Percentiles rank a stretch among this genome's conserved stretches.
Evolutionary conservation across 2,329 filamentous ascomycete genomes (phyloP).

Genomic region (Colletotrichum cordylinicola): DNA sequence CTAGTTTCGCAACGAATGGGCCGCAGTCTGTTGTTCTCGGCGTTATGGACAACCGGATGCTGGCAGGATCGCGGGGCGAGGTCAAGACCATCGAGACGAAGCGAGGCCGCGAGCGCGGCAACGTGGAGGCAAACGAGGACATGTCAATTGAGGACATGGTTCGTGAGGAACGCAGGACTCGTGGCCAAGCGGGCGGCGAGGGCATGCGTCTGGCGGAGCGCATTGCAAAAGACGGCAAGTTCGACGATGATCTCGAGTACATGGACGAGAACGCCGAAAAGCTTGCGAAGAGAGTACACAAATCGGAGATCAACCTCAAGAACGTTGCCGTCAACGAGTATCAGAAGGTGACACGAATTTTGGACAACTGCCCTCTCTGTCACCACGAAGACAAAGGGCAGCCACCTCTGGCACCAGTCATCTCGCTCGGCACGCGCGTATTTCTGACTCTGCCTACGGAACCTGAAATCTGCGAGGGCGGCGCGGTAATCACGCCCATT

Average conservation of each 20-base stretch:
- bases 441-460: conserved; percentile 90
- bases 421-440: conserved; percentile 84
- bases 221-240: conserved; percentile 92
- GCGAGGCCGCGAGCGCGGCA: conserved; percentile 82
- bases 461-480: conserved; percentile 83
- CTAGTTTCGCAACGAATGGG: conserved; percentile 61
- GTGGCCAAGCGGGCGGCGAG: conserved; percentile 78
- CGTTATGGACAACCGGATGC: conserved; percentile 87
- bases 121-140: conserved; percentile 89
- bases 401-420: conserved; percentile 81
- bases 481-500: conserved; percentile 87
- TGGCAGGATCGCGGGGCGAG: conserved; percentile 77
- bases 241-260: conserved; percentile 92
- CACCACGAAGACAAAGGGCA: conserved; percentile 82
- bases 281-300: conserved; percentile 85
- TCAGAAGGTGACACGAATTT: conserved; percentile 84
- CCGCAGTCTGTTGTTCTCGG: conserved; percentile 80
- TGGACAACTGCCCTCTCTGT: conserved; percentile 90
- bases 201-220: conserved; percentile 84
- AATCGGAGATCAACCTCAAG: conserved; percentile 85
- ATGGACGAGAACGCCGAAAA: conserved; percentile 96
- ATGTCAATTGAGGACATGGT: conserved; percentile 99
- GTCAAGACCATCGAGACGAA: conserved; percentile 80
- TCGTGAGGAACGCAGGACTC: conserved; percentile 87
- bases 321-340: conserved; percentile 88